These are phyloP conservation scores for Penicillium oxalicum DNA, from an alignment of 2,329 filamentous ascomycete genomes.

Conservation along the genomic window DNA sequence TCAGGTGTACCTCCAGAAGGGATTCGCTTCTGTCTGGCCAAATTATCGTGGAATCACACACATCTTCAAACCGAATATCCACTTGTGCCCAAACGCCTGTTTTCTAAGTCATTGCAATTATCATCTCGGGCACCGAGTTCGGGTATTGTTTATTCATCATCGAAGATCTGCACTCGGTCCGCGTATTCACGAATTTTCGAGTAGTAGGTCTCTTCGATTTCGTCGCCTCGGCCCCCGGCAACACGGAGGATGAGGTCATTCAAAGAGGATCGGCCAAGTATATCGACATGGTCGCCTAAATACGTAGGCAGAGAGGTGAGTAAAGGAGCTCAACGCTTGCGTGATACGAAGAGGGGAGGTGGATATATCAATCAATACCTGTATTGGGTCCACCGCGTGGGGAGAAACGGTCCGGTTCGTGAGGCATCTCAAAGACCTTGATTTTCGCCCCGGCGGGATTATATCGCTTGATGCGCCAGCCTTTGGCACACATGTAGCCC, in stretches of 20 bases:
- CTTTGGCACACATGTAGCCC: slow-evolving; percentile 95
- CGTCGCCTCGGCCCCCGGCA: slow-evolving; percentile 75
- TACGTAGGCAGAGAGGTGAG: not conserved
- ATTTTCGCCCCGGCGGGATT: slow-evolving; percentile 79
- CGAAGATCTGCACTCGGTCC: slow-evolving; percentile 73
- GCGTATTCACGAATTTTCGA: slow-evolving; percentile 81
- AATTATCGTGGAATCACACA: slow-evolving; percentile 14
- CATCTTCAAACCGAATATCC: slow-evolving; percentile 20
- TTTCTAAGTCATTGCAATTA: not conserved
- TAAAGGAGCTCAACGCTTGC: not conserved
- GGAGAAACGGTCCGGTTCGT: slow-evolving; percentile 88
- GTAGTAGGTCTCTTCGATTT: slow-evolving; percentile 69
- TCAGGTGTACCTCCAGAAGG: no score
- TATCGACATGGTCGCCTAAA: slow-evolving; percentile 86
- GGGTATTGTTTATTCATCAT: slow-evolving; percentile 36
- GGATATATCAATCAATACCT: slow-evolving; percentile 31
- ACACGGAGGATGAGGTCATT: slow-evolving; percentile 87
- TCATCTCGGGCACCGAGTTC: not conserved
- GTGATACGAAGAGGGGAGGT: no score
- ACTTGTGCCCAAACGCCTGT: not conserved
- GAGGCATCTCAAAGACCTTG: slow-evolving; percentile 89
- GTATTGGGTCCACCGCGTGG: slow-evolving; percentile 66
- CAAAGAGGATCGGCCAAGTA: slow-evolving; percentile 77
- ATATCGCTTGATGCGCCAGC: slow-evolving; percentile 89
- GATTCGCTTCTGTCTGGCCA: no score